Conservation (phyloP, 768 basidiomycete species). For the Phanerochaete carnosa region DNA sequence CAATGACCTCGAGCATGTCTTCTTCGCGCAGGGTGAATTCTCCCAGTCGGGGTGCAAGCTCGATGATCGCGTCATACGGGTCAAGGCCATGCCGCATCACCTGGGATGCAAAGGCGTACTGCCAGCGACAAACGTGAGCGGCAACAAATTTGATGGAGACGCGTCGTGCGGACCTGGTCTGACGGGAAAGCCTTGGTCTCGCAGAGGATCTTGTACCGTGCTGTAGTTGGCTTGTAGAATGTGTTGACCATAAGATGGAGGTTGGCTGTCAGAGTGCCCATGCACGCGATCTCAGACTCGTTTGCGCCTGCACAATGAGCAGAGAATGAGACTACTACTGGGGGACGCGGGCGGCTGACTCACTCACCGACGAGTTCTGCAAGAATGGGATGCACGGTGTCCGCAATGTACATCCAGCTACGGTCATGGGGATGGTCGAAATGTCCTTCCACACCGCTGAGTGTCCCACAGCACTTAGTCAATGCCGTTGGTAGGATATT, state of each 20-base stretch:
- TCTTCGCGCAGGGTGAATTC: constrained; percentile 85
- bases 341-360: constrained; percentile 22
- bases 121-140: neutral
- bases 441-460: constrained; percentile 84
- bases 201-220: constrained; percentile 90
- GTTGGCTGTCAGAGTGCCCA: constrained; percentile 93
- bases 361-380: constrained; percentile 87
- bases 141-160: neutral
- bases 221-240: constrained; percentile 87
- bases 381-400: constrained; percentile 67
- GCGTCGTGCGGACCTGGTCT: constrained; percentile 64
- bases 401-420: constrained; percentile 79
- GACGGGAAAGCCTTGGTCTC: constrained; percentile 95
- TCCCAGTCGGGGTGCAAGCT: constrained; percentile 74
- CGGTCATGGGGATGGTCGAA: constrained; percentile 83
- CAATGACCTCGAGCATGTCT: constrained; percentile 80
- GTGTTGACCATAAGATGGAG: constrained; percentile 92
- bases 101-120: constrained; percentile 99
- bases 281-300: constrained; percentile 89
- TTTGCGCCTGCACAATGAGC: constrained; percentile 60
- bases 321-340: neutral
- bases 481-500: constrained; percentile 12
- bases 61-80: constrained; percentile 70
- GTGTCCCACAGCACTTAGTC: neutral
- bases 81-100: constrained; percentile 73